These are phyloP conservation scores for Phaffomyces antillensis DNA, from an alignment of 805 yeast species.

Conservation along the genomic window DNA sequence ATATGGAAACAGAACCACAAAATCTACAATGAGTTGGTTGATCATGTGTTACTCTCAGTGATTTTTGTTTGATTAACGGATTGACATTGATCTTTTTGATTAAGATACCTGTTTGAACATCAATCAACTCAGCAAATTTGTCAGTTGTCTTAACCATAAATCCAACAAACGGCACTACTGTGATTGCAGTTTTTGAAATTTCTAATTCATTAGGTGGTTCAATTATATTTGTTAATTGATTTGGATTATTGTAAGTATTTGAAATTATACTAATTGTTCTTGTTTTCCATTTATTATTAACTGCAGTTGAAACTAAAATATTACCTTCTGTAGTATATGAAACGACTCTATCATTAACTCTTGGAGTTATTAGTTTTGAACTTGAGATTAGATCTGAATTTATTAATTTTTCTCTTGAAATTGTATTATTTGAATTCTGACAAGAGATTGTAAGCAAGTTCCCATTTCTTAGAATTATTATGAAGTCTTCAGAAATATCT, in stretches of 20 bases:
- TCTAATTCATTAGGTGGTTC: neutral
- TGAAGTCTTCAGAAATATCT: slow-evolving; percentile 31
- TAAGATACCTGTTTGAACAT: slow-evolving; percentile 71
- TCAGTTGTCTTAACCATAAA: slow-evolving; percentile 59
- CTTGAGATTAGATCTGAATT: slow-evolving; percentile 38
- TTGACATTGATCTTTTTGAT: slow-evolving; percentile 57
- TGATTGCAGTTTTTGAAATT: slow-evolving; percentile 25
- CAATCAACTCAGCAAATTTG: slow-evolving; percentile 56
- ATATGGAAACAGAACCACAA: slow-evolving; percentile 83
- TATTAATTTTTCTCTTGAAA: slow-evolving; percentile 29
- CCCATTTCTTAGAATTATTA: slow-evolving; percentile 47
- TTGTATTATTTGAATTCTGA: slow-evolving; percentile 32
- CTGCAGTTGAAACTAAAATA: slow-evolving; percentile 51
- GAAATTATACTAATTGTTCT: slow-evolving; percentile 31
- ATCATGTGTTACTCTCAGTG: slow-evolving; percentile 68
- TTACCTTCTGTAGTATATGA: slow-evolving; percentile 43
- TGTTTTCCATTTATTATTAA: slow-evolving; percentile 59
- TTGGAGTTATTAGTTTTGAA: slow-evolving; percentile 55
- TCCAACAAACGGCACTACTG: slow-evolving; percentile 63
- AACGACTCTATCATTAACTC: slow-evolving; percentile 68
- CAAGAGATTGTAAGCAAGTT: slow-evolving; percentile 42
- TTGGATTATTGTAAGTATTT: neutral
- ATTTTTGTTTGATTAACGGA: slow-evolving; percentile 39
- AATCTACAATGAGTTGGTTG: slow-evolving; percentile 85
- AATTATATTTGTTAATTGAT: neutral